Conservation (phyloP, 352 stramenopile species). For the Globisporangium parvum region DNA sequence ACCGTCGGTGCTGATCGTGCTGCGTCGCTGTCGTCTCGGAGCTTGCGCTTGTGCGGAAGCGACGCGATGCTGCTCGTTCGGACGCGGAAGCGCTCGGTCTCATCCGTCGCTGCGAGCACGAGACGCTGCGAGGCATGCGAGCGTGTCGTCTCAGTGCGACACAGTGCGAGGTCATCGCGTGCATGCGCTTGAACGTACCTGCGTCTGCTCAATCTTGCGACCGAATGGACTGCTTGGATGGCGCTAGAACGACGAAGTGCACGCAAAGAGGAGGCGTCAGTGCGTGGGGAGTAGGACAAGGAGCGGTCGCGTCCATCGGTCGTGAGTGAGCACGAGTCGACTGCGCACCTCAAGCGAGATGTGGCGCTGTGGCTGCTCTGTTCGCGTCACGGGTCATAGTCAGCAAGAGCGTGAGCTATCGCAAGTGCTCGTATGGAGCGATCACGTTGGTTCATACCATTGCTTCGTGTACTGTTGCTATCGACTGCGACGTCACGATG, state of each 20-base stretch:
- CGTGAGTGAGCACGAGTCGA: background rate
- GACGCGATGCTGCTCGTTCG: constrained; percentile 4
- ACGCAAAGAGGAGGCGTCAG: background rate
- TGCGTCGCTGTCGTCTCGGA: background rate
- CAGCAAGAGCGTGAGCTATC: too few species aligned
- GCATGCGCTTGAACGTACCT: too few species aligned
- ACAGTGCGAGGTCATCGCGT: too few species aligned
- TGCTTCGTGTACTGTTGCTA: background rate
- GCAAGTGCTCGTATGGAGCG: background rate
- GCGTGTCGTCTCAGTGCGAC: too few species aligned
- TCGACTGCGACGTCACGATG: background rate
- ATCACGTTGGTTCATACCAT: background rate
- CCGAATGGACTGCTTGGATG: constrained; percentile 38
- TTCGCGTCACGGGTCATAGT: background rate
- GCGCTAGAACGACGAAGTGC: constrained; percentile 8
- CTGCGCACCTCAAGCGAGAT: background rate
- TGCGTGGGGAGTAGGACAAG: background rate
- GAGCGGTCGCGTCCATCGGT: too few species aligned
- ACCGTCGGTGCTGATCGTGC: background rate
- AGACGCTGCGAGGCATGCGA: constrained; percentile 6
- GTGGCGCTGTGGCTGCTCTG: background rate
- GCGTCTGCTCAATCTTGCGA: constrained; percentile 27
- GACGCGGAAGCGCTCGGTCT: constrained; percentile 8
- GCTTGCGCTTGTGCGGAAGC: constrained; percentile 1
- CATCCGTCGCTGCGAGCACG: constrained; percentile 1